These are phyloP conservation scores for Diplodia sapinea DNA, from an alignment of 2,329 filamentous ascomycete species.

Conservation along the genomic window DNA sequence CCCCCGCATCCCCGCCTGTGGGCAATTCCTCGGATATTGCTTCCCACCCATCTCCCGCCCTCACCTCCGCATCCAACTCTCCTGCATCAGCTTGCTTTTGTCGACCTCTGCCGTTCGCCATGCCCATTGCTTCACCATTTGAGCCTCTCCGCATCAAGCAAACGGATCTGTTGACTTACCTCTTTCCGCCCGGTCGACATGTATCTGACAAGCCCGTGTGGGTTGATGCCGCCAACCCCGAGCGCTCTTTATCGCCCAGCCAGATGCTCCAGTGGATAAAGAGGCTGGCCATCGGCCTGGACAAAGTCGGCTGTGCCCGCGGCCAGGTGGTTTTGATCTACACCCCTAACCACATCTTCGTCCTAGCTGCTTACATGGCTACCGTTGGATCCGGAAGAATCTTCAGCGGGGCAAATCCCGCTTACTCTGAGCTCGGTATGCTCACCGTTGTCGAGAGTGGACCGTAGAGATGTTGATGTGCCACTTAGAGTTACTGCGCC, in stretches of 20 bases:
- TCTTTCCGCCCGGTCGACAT: slow-evolving; percentile 41
- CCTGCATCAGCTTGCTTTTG: no score
- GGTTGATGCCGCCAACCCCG: slow-evolving; percentile 70
- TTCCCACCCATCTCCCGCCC: neutral
- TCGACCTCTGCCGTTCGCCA: slow-evolving; percentile 45
- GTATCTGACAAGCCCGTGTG: slow-evolving; percentile 53
- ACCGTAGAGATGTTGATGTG: slow-evolving; percentile 9
- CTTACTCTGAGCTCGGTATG: slow-evolving; percentile 58
- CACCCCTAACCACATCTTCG: slow-evolving; percentile 76
- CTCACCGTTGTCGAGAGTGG: neutral
- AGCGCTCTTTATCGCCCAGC: slow-evolving; percentile 66
- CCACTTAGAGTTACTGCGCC: slow-evolving; percentile 72
- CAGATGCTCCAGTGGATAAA: slow-evolving; percentile 73
- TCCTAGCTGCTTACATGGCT: slow-evolving; percentile 72
- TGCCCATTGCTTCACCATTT: slow-evolving; percentile 74
- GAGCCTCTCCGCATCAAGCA: slow-evolving; percentile 71
- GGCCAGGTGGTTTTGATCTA: slow-evolving; percentile 77
- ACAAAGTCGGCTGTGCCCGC: slow-evolving; percentile 65
- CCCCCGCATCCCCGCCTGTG: slow-evolving; percentile 20
- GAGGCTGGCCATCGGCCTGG: slow-evolving; percentile 72
- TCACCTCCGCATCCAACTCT: neutral
- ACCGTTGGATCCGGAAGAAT: slow-evolving; percentile 77
- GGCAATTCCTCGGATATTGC: neutral
- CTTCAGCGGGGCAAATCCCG: slow-evolving; percentile 77
- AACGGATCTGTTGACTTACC: slow-evolving; percentile 46